phyloP scores from a whole-genome alignment of 179 eudicot species.

The Nepenthes alata region DNA sequence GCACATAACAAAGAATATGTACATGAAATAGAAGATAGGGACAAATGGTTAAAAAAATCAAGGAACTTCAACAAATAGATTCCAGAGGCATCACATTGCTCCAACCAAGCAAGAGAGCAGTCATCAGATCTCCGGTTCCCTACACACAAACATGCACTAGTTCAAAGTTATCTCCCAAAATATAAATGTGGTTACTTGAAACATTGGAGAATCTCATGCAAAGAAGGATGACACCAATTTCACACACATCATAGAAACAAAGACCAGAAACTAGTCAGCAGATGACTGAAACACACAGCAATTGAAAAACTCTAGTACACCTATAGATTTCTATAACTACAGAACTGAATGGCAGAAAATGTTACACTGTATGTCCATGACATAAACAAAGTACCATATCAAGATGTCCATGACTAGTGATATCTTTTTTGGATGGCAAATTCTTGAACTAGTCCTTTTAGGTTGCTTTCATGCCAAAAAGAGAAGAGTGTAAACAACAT shows the following conservation, averaged over 20 bases:
- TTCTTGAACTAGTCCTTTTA: no score
- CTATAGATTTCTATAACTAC: no score
- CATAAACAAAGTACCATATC: no score
- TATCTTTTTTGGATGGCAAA: no score
- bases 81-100: constrained; percentile 58
- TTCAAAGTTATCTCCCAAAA: background rate
- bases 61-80: constrained; percentile 7
- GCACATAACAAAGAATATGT: constrained; percentile 15
- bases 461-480: no score
- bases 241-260: background rate
- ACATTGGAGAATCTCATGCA: no score
- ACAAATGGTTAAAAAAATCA: background rate
- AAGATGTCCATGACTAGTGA: background rate
- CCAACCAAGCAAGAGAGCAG: constrained; percentile 93
- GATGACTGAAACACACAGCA: no score
- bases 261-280: background rate
- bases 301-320: no score
- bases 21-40: constrained; percentile 14
- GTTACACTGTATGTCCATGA: no score
- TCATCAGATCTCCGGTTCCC: constrained; percentile 92
- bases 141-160: constrained; percentile 14
- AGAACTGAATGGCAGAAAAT: no score
- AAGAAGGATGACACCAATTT: background rate
- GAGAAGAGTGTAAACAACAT: no score
- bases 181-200: background rate